A percentile compares a stretch with the other conserved stretches of the same genome.
Conservation (phyloP, 148 eudicot species). For the Suaeda aralocaspica region DNA sequence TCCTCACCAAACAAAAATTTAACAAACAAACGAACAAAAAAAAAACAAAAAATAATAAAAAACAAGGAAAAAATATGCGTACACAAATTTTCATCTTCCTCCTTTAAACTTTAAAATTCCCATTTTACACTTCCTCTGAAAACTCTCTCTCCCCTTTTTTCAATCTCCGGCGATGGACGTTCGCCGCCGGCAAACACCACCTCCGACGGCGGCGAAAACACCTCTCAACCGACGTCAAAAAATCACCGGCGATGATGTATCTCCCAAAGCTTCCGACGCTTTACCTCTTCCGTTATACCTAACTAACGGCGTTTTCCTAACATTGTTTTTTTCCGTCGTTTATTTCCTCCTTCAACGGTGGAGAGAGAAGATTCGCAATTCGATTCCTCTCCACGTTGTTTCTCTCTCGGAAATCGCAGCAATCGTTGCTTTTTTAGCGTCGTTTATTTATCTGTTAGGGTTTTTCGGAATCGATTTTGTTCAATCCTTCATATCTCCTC, state of each 20-base stretch:
- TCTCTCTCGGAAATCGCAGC: slow-evolving; percentile 74
- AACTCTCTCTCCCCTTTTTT: neutral
- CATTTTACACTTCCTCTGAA: neutral
- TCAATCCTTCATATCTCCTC: slow-evolving; percentile 45
- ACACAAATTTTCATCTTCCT: neutral
- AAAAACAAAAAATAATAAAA: neutral
- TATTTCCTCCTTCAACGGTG: slow-evolving; percentile 78
- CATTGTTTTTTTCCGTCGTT: slow-evolving; percentile 76
- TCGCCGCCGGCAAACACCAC: slow-evolving; percentile 11
- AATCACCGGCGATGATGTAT: slow-evolving; percentile 22
- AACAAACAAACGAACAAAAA: neutral
- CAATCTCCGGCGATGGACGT: slow-evolving; percentile 31
- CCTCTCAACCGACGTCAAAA: neutral
- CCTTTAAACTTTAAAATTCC: neutral
- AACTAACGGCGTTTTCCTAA: slow-evolving; percentile 71
- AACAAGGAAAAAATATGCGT: neutral
- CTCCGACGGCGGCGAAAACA: slow-evolving; percentile 7
- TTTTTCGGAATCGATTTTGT: slow-evolving; percentile 85
- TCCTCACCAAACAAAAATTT: neutral
- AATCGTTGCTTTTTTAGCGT: slow-evolving; percentile 59
- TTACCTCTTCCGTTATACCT: slow-evolving; percentile 68
- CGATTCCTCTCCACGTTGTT: slow-evolving; percentile 82
- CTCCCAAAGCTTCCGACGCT: slow-evolving; percentile 66
- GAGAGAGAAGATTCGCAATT: slow-evolving; percentile 86
- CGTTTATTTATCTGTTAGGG: slow-evolving; percentile 74